Base-by-base conservation (phyloP, 192 early-diverging fungal genomes). In the Chytriomyces sp. region DNA sequence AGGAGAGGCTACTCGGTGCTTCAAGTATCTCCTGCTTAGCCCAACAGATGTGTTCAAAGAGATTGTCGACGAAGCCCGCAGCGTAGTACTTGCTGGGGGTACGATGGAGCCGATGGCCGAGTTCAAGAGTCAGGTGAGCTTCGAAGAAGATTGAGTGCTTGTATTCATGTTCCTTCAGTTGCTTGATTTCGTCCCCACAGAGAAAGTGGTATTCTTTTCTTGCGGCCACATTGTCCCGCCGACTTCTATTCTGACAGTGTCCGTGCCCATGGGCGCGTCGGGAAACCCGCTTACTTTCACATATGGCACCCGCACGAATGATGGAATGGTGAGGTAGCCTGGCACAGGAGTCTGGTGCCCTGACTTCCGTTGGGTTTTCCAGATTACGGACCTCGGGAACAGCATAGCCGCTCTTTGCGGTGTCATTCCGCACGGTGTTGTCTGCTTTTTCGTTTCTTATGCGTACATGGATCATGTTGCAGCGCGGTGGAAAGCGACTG, bases 381-480 rank as follows among this genome's bases (percentile, higher is more conserved):
- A 26, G 44, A 58, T 38, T 3, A 53, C 87, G 78, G 92, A 93
- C 37, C 77, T 90, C 2, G 93, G 93, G 0, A 83, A 87, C 36
- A 82, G 85, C 0, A 72, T 98, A 30, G 79, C 83, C 5, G 91
- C 93, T 49, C 58, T 94, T 0, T 88, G 87, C 66, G 86, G 82
- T 39, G 83, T 95, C 2, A 85, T 94, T 3, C 93, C 92, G 0
- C 89, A 86, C 62, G 96, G 96, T 3, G 78, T 97, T 5, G 93
- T 97, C 2, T 90, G 89, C 34, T 98, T 97, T 63, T 93, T 98
- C 67, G 84, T 90, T 0, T 93, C 92, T 0, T 96, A 94, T 62
- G 72, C 85, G 12, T 91, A 91, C 57, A 84, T 97, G 59, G 87
- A 91, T 6, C 59, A 75, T 56, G 65, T 68, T 34, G 88, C 92